These are phyloP conservation scores for Canavalia gladiata DNA, from an alignment of 306 rosid species.

Conservation along the genomic window DNA sequence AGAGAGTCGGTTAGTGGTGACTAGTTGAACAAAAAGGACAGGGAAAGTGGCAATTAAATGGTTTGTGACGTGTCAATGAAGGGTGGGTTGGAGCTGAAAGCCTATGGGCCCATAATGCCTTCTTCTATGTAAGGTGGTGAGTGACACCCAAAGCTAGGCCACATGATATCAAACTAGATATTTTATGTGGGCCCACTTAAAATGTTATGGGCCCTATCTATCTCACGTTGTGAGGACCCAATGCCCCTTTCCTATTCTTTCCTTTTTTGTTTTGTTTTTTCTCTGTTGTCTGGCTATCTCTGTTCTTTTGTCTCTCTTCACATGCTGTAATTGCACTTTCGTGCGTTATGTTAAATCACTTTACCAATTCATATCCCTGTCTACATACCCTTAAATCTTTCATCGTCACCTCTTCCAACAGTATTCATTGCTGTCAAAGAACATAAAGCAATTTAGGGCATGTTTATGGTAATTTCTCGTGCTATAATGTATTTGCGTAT, in stretches of 20 bases:
- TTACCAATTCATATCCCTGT: not conserved
- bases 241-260: not conserved
- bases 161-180: constrained; percentile 39
- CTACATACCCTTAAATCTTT: not conserved
- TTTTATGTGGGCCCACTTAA: constrained; percentile 31
- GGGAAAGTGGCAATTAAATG: not conserved
- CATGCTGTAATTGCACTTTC: constrained; percentile 31
- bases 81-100: not conserved
- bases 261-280: constrained; percentile 10
- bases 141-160: constrained; percentile 39
- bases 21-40: constrained; percentile 2
- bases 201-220: constrained; percentile 38
- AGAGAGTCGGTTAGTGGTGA: not conserved
- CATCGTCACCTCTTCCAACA: not conserved
- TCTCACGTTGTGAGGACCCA: constrained; percentile 23
- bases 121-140: not conserved
- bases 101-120: constrained; percentile 29
- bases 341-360: constrained; percentile 11
- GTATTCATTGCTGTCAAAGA: not conserved
- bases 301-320: constrained; percentile 3
- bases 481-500: not conserved
- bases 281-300: not conserved
- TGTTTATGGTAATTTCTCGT: not conserved
- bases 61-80: constrained; percentile 37
- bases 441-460: not conserved